Base-by-base conservation (phyloP, 2,329 filamentous ascomycete species). In the Stachybotrys echinatus region DNA sequence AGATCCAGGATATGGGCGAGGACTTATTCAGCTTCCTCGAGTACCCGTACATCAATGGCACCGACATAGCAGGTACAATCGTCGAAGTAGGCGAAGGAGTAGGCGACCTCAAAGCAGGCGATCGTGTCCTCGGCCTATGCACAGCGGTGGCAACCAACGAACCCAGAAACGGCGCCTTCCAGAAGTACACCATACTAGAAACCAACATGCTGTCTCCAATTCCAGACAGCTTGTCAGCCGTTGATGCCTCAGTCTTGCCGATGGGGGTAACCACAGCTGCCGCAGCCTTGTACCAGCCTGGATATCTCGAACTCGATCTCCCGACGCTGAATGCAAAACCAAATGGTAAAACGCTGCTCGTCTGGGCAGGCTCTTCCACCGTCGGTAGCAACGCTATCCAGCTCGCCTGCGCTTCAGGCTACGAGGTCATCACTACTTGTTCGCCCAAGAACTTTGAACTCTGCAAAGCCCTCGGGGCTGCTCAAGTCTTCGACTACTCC, bases 301-400 rank as follows among this genome's bases (percentile, higher is more conserved):
- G 47, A 5, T 48, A 27, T 14, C 50, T 52, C 12, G 43, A 48
- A 17, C 23, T 52, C n/a, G 43, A 49, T 6, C 20, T 45, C 10
- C 68, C 60, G 5, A 63, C 50, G 39, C 27, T 14, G 14, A 10
- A 10, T 5, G 10, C 27, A 8, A 34, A 14, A 14, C 37, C 43
- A 18, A 42, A 37, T 17, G 42, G 49, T 8, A 46, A 50, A 19
- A 31, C 48, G 1, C 20, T 55, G 5, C 31, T 55, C 23, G 52
- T 67, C 42, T 79, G 74, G 70, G 77, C 77, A 20, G 79, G 76
- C 6, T 69, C 72, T 5, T 69, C 72, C 0, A 66, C 64, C 21
- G 72, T 75, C 2, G 74, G 67, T 65, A 50, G 70, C 66, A 45
- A 70, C 68, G 6, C 75, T 1, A 69, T 76, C 12, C 75, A 78